phyloP scores from a whole-genome alignment of 2,329 filamentous ascomycete species.

The Albifimbria verrucaria region DNA sequence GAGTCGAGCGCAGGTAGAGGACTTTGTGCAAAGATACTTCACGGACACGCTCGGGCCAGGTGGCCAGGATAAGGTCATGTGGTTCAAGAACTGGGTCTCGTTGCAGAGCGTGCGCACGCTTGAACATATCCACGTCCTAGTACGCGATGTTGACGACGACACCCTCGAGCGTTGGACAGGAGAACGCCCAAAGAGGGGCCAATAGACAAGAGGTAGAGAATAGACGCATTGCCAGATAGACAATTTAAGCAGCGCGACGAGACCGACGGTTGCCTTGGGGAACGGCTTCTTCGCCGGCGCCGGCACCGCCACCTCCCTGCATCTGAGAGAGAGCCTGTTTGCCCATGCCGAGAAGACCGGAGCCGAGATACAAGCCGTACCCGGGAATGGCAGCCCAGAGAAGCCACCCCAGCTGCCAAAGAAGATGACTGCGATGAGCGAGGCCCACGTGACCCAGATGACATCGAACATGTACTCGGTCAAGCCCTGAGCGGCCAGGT shows the following conservation, averaged over 20 bases:
- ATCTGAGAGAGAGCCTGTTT: constrained; percentile 50
- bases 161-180: constrained; percentile 52
- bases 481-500: constrained; percentile 80
- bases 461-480: constrained; percentile 99
- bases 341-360: constrained; percentile 50
- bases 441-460: constrained; percentile 89
- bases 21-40: constrained; percentile 71
- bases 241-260: constrained; percentile 46
- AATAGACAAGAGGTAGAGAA: neutral
- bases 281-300: constrained; percentile 24
- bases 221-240: neutral
- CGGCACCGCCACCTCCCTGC: constrained; percentile 30
- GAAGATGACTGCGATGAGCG: constrained; percentile 66
- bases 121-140: constrained; percentile 84
- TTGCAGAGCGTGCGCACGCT: constrained; percentile 84
- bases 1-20: constrained; percentile 60
- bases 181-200: constrained; percentile 35
- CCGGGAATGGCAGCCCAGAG: constrained; percentile 54
- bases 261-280: constrained; percentile 50
- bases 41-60: constrained; percentile 49
- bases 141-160: constrained; percentile 50
- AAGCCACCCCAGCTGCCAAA: constrained; percentile 75
- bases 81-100: constrained; percentile 94
- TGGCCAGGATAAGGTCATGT: constrained; percentile 58
- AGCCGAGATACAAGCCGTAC: constrained; percentile 53